These are phyloP conservation scores for Trichoderma hamatum DNA, from an alignment of 2,329 filamentous ascomycete species.

Conservation along the genomic window DNA sequence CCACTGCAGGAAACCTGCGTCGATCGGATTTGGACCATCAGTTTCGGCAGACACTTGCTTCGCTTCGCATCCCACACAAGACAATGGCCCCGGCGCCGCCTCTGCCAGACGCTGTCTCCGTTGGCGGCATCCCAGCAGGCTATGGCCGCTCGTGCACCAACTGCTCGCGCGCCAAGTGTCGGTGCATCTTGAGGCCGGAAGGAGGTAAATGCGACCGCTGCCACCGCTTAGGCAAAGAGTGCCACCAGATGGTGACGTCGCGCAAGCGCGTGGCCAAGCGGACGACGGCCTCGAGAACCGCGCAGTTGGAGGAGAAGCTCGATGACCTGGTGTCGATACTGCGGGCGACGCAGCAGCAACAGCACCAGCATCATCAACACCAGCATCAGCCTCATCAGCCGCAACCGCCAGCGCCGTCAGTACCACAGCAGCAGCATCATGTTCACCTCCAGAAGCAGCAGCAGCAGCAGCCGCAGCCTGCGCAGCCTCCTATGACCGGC, in stretches of 20 bases:
- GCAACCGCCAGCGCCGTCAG: neutral
- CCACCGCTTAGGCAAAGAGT: constrained; percentile 52
- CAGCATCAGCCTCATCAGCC: constrained; percentile 3
- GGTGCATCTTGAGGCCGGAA: constrained; percentile 47
- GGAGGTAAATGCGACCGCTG: constrained; percentile 46
- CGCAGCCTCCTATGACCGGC: constrained; percentile 23
- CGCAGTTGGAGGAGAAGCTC: constrained; percentile 54
- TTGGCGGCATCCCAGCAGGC: constrained; percentile 39
- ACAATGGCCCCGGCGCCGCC: constrained; percentile 24
- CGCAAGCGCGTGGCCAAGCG: constrained; percentile 44
- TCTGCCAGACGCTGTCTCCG: constrained; percentile 17
- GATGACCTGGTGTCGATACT: constrained; percentile 53
- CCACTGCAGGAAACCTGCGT: neutral
- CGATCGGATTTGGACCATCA: constrained; percentile 14
- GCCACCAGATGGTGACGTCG: constrained; percentile 48
- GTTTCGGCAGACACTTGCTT: neutral
- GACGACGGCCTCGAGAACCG: constrained; percentile 43
- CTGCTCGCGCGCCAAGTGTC: constrained; percentile 53
- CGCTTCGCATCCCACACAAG: neutral
- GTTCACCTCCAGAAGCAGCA: neutral
- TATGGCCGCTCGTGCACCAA: constrained; percentile 52
- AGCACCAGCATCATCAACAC: constrained; percentile 25
- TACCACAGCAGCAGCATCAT: constrained; percentile 23
- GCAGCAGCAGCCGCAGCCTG: constrained; percentile 27
- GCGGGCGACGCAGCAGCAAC: constrained; percentile 37